phyloP scores from a whole-genome alignment of 2,329 filamentous ascomycete genomes.

The Coniochaeta sp. region DNA sequence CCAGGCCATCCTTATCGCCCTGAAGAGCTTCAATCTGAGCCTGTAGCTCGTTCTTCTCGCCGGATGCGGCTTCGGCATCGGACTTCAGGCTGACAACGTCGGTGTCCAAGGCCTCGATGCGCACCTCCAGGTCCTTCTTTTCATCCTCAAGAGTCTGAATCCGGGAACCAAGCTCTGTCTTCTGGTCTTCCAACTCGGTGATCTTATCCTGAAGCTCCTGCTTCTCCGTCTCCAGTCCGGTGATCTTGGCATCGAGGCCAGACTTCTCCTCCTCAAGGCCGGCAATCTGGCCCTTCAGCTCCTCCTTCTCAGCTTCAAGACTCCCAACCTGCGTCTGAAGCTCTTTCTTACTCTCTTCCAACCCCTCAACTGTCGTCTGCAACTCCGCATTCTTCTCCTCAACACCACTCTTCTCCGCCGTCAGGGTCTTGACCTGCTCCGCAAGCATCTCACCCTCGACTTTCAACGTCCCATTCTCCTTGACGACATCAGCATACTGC shows the following conservation, averaged over 20 bases:
- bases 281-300: constrained; percentile 18
- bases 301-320: constrained; percentile 17
- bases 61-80: constrained; percentile 11
- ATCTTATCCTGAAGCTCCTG: constrained; percentile 12
- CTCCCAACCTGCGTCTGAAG: constrained; percentile 19
- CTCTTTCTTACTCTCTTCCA: constrained; percentile 19
- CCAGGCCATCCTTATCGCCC: neutral
- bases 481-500: constrained; percentile 7
- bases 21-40: neutral
- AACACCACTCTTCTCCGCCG: constrained; percentile 14
- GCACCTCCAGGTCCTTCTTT: neutral
- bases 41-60: constrained; percentile 6
- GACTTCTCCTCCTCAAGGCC: constrained; percentile 17
- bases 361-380: constrained; percentile 10
- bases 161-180: neutral
- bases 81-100: neutral
- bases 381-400: constrained; percentile 6
- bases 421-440: constrained; percentile 9
- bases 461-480: neutral
- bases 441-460: neutral
- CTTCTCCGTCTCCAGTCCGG: constrained; percentile 17
- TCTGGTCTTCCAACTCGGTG: constrained; percentile 9
- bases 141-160: neutral
- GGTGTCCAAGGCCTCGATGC: neutral
- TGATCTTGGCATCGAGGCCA: constrained; percentile 15